Base-by-base conservation (phyloP, 805 yeast species). In the Wickerhamiella sergipiensis region DNA sequence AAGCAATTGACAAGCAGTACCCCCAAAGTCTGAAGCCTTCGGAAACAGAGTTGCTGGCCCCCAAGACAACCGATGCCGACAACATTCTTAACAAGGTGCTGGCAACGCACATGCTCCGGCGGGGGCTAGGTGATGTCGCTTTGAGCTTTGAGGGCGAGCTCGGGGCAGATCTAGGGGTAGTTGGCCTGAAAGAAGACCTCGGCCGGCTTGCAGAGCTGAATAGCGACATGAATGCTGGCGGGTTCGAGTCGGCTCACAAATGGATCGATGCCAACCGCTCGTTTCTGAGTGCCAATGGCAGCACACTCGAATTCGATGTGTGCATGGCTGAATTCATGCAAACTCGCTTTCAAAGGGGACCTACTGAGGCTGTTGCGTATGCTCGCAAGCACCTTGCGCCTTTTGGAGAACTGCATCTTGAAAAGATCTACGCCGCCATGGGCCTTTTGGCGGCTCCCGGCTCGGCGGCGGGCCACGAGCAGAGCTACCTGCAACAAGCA, bases 1-100 rank as follows among this genome's bases (percentile, higher is more conserved):
- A 23, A n/a, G 49, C 49, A 3, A 31, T 46, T n/a, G 49, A 46
- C 31, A 36, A 36, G 33, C 8, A 15, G 40, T 36, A n/a, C 19
- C 40, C 40, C 15, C 17, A n/a, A 18, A 17, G 40, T 6, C 40
- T 36, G 8, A 36, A 36, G 19, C 17, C 40, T 3, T 4, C 19
- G 2, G 40, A 36, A 18, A 36, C 40, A 6, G 40, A n/a, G 40
- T 18, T n/a, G 5, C 10, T 36, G 10, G 40, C 40, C 7, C 40
- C 40, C 19, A 17, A n/a, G 40, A n/a, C 19, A 6, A 3, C 17
- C 40, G 4, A 36, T 13, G 9, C 10, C 7, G 40, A 36, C 19
- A 18, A n/a, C 10, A 36, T 36, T 9, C 40, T 36, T 18, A 36
- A 36, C 10, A 13, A n/a, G 9, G 40, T 36, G 40, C 40, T 36